Evolutionary conservation across 768 basidiomycete genomes (phyloP).

Genomic region (Podaxis carcinomalis): DNA sequence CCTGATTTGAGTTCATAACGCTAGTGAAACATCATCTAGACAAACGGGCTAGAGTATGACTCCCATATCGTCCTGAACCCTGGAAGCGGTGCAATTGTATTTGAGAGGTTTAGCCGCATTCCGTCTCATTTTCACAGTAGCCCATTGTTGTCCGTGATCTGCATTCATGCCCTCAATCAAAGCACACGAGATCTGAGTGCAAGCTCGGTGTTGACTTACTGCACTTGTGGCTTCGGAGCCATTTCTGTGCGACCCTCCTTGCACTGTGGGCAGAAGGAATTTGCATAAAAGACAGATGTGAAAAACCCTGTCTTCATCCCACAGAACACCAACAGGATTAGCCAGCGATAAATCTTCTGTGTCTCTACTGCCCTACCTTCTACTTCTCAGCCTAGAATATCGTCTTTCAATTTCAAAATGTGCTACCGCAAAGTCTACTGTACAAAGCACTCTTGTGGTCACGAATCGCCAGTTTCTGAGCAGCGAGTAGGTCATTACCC

Average conservation of each 20-base stretch:
- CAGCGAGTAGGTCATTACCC: slow-evolving; percentile 16
- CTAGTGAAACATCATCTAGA: neutral
- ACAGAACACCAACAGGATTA: neutral
- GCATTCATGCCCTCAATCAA: neutral
- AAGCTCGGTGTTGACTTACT: neutral
- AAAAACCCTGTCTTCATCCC: neutral
- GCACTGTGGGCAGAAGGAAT: neutral
- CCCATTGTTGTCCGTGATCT: neutral
- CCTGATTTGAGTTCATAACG: neutral
- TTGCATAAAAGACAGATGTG: neutral
- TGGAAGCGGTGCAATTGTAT: neutral
- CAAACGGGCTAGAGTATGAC: neutral
- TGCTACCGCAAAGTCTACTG: slow-evolving; percentile 38
- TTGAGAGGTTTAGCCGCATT: neutral
- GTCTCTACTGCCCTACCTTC: neutral
- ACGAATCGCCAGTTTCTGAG: slow-evolving; percentile 25
- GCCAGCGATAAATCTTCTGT: neutral
- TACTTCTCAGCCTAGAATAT: neutral
- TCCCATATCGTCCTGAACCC: neutral
- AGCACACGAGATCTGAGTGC: neutral
- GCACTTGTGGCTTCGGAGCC: neutral
- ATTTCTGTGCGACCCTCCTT: neutral
- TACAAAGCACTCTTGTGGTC: slow-evolving; percentile 33
- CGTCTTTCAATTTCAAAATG: slow-evolving; percentile 23
- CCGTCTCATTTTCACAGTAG: slow-evolving; percentile 3